phyloP scores from a whole-genome alignment of 2,329 filamentous ascomycete species.

The Byssochlamys sp. region DNA sequence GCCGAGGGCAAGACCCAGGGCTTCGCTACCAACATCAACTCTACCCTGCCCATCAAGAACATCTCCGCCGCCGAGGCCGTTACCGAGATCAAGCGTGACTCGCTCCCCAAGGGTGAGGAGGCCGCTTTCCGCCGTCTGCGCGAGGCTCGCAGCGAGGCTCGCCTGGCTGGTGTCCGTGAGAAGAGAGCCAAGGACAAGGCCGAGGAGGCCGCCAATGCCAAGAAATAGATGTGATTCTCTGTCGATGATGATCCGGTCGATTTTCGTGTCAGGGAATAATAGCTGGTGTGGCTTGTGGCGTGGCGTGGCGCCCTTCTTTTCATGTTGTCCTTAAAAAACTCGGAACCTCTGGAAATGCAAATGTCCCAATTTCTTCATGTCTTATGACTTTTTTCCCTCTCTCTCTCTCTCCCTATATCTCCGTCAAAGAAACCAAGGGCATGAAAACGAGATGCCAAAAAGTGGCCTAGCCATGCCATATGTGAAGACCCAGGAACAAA shows the following conservation, averaged over 20 bases:
- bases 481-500: too few species aligned
- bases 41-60: conserved; percentile 64
- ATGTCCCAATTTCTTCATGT: neutral
- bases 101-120: conserved; percentile 69
- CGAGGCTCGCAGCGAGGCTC: conserved; percentile 70
- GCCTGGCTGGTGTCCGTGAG: conserved; percentile 73
- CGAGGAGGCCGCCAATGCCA: conserved; percentile 52
- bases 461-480: too few species aligned
- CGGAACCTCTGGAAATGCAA: conserved; percentile 5
- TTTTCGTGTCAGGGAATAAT: conserved; percentile 27
- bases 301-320: conserved; percentile 27
- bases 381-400: neutral
- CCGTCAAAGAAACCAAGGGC: neutral
- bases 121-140: conserved; percentile 81
- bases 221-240: conserved; percentile 39
- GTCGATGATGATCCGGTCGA: conserved; percentile 32
- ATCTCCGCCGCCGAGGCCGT: conserved; percentile 48
- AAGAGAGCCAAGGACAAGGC: conserved; percentile 84
- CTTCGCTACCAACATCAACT: conserved; percentile 44
- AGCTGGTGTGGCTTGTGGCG: conserved; percentile 18
- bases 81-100: conserved; percentile 70
- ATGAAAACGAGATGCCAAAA: neutral
- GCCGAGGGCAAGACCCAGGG: conserved; percentile 42
- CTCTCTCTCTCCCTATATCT: too few species aligned
- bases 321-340: conserved; percentile 6